A percentile compares a stretch with the other conserved stretches of the same genome.
phyloP scores from a whole-genome alignment of 2,329 filamentous ascomycete species.

The Rhexocercosporidium sp. region DNA sequence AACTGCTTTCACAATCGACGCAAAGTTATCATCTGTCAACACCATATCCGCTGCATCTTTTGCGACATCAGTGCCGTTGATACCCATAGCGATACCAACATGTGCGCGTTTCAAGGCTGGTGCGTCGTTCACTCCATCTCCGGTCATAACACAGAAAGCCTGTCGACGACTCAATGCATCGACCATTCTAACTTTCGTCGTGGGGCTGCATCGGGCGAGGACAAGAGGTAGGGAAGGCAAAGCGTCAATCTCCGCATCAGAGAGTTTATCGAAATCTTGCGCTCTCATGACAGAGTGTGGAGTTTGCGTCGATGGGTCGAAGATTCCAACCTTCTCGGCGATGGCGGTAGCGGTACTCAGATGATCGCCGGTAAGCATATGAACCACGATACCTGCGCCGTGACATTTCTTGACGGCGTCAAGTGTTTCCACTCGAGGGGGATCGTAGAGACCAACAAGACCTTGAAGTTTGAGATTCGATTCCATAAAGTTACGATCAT shows the following conservation, averaged over 20 bases:
- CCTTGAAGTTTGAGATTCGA: constrained; percentile 67
- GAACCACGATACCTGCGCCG: constrained; percentile 66
- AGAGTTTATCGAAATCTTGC: constrained; percentile 65
- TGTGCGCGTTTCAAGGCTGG: constrained; percentile 96
- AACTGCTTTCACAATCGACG: constrained; percentile 90
- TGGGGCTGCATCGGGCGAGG: constrained; percentile 70
- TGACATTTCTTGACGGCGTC: constrained; percentile 64
- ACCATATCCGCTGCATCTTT: constrained; percentile 97
- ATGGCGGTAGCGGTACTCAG: constrained; percentile 71
- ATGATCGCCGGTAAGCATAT: constrained; percentile 74
- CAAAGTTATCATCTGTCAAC: constrained; percentile 85
- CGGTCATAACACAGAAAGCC: constrained; percentile 83
- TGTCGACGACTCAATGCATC: constrained; percentile 73
- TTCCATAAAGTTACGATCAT: constrained; percentile 61
- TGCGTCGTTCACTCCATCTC: constrained; percentile 96
- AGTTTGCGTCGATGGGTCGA: constrained; percentile 44
- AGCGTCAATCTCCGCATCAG: constrained; percentile 65
- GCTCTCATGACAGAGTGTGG: constrained; percentile 61
- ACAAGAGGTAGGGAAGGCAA: constrained; percentile 68
- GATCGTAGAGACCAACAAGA: constrained; percentile 74
- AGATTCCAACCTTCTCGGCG: constrained; percentile 67
- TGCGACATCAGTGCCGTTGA: constrained; percentile 92
- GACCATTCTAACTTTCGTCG: constrained; percentile 78
- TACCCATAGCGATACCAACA: constrained; percentile 97
- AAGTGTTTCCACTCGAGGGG: constrained; percentile 70